A percentile compares a stretch with the other conserved stretches of the same genome.
phyloP scores from a whole-genome alignment of 116 monocot genomes.

The Posidonia oceanica region DNA sequence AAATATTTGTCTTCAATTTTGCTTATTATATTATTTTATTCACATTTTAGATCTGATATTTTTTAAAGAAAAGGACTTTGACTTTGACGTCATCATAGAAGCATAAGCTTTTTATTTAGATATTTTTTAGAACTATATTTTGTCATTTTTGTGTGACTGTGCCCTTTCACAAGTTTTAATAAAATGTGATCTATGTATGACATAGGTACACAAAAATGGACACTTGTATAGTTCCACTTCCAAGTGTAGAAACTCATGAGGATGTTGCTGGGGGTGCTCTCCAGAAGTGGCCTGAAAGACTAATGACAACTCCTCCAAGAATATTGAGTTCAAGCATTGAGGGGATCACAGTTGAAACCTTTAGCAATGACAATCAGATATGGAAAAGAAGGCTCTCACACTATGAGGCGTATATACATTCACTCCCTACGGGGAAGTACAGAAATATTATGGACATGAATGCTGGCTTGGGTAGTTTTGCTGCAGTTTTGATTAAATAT shows the following conservation, averaged over 20 bases:
- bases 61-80: too few species aligned
- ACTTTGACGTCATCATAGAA: too few species aligned
- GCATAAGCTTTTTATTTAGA: too few species aligned
- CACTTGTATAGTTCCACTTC: slow-evolving; percentile 55
- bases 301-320: slow-evolving; percentile 46
- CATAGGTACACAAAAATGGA: slow-evolving; percentile 52
- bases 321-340: slow-evolving; percentile 37
- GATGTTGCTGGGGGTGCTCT: slow-evolving; percentile 49
- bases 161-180: neutral
- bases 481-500: slow-evolving; percentile 57
- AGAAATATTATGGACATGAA: slow-evolving; percentile 98
- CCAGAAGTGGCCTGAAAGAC: slow-evolving; percentile 64
- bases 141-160: too few species aligned
- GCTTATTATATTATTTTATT: too few species aligned
- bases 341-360: slow-evolving; percentile 36
- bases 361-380: slow-evolving; percentile 30
- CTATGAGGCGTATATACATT: slow-evolving; percentile 37
- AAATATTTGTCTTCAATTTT: too few species aligned
- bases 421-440: slow-evolving; percentile 29
- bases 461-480: slow-evolving; percentile 85
- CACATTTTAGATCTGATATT: too few species aligned
- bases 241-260: slow-evolving; percentile 24
- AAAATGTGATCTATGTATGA: neutral
- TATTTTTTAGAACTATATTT: too few species aligned
- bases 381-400: slow-evolving; percentile 46